Evolutionary conservation across 169 alveolate genomes (phyloP).

Genomic region (Babesia sp.): DNA sequence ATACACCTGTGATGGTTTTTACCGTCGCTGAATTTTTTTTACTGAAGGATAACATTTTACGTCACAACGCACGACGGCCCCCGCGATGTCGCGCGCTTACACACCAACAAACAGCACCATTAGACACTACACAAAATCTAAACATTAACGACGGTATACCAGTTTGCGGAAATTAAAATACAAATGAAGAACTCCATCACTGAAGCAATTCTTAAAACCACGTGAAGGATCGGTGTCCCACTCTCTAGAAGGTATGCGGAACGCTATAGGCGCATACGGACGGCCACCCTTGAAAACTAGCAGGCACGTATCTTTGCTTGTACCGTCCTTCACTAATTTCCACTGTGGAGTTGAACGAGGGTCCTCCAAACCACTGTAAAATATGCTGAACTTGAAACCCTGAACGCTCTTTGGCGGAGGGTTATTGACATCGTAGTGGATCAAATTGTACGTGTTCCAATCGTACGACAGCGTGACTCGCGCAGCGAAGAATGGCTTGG

Average conservation of each 20-base stretch:
- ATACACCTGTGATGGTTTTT: too few species aligned
- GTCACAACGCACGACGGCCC: not conserved
- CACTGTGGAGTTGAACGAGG: slow-evolving; percentile 92
- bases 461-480: slow-evolving; percentile 93
- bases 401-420: slow-evolving; percentile 96
- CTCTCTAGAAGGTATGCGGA: slow-evolving; percentile 93
- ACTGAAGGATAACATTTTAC: not conserved
- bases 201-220: slow-evolving; percentile 89
- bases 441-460: slow-evolving; percentile 96
- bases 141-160: slow-evolving; percentile 85
- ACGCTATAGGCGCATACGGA: slow-evolving; percentile 95
- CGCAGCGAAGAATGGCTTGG: slow-evolving; percentile 92
- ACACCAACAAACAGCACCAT: not conserved
- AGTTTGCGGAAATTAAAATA: slow-evolving; percentile 89
- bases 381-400: slow-evolving; percentile 96
- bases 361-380: slow-evolving; percentile 92
- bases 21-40: too few species aligned
- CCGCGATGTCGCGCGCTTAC: not conserved
- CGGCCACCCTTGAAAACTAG: slow-evolving; percentile 96
- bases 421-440: slow-evolving; percentile 95
- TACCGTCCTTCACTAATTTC: slow-evolving; percentile 85
- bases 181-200: slow-evolving; percentile 88
- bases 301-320: slow-evolving; percentile 75
- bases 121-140: too few species aligned
- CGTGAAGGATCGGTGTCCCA: slow-evolving; percentile 92